Evolutionary conservation across 371 early-diverging fungal species (phyloP), one percentile per base, ranked within the genome.

Genomic region (Rozella allomycis): DNA sequence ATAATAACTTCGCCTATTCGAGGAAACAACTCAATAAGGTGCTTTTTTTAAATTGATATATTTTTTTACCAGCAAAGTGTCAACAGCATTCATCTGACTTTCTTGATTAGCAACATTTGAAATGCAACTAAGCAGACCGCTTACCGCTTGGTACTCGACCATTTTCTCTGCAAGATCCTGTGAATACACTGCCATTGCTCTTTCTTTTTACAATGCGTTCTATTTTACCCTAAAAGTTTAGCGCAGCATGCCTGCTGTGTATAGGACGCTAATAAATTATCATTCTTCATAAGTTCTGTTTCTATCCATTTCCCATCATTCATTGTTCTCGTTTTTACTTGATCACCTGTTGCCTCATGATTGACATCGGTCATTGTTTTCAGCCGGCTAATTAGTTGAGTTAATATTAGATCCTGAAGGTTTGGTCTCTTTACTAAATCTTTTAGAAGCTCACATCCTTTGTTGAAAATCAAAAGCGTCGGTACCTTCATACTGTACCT

Each of bases 181-280:
- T 4, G 40, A 39, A 1, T 48, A 40, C 0, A 59, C 58, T 5
- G 60, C 58, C 19, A 65, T 37, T 5, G 50, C 39, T 3, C 65
- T 63, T 22, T 16, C 3, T 13, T 40, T 3, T 10, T 4, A 10
- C 7, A 1, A 9, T n/a, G 13, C 8, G 6, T n/a, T 34, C 33
- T 16, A 8, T 7, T 17, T 8, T 40, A 64, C 64, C 66, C 62
- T 5, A 65, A 35, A 1, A 65, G 40, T 31, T 57, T 56, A 0
- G 66, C 50, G 1, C 55, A 58, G 29, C 59, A 59, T 5, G 60
- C 47, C 37, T 61, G 66, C 33, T 65, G 66, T 16, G 57, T 43
- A 35, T 50, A 65, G 1, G 43, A 37, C 2, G 55, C 40, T 16
- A 48, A 22, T 17, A 49, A 32, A 9, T 32, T 28, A 21, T 58